Evolutionary conservation across 2,329 filamentous ascomycete genomes (phyloP).

Genomic region (Tolypocladium tropicale): DNA sequence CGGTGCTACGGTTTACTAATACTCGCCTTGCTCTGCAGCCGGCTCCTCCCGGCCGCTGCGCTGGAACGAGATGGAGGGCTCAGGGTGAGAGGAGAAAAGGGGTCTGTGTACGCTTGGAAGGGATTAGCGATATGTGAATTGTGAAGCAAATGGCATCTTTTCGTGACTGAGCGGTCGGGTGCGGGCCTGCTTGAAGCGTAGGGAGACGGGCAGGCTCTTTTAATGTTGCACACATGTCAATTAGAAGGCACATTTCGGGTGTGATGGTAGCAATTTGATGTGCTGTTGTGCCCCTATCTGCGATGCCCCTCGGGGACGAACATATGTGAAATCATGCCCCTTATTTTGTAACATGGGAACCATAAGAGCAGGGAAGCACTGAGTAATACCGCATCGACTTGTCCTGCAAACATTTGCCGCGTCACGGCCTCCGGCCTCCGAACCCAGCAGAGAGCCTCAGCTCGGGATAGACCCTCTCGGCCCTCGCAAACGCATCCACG

Average conservation of each 20-base stretch:
- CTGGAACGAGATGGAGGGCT: background rate
- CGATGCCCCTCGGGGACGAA: background rate
- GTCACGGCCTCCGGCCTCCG: conserved; percentile 17
- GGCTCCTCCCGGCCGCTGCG: background rate
- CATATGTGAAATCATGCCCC: too few relatives aligned
- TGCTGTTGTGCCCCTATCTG: background rate
- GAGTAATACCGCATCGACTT: too few relatives aligned
- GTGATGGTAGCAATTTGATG: background rate
- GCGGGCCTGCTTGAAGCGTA: background rate
- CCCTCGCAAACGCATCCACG: conserved; percentile 24
- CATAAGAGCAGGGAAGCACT: too few relatives aligned
- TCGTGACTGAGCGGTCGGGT: background rate
- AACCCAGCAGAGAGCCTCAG: conserved; percentile 21
- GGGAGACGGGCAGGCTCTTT: background rate
- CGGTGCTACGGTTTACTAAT: too few relatives aligned
- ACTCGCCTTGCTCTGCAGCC: background rate
- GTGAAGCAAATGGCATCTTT: conserved; percentile 1
- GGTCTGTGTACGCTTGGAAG: background rate
- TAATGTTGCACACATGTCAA: background rate
- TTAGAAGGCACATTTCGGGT: background rate
- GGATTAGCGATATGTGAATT: conserved; percentile 4
- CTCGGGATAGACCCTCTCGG: conserved; percentile 7
- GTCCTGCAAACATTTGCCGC: background rate
- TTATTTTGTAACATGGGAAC: too few relatives aligned
- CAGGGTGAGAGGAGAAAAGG: background rate